These are phyloP conservation scores for Geotrichum bryndzae DNA, from an alignment of 1,139 yeast genomes.

Conservation along the genomic window DNA sequence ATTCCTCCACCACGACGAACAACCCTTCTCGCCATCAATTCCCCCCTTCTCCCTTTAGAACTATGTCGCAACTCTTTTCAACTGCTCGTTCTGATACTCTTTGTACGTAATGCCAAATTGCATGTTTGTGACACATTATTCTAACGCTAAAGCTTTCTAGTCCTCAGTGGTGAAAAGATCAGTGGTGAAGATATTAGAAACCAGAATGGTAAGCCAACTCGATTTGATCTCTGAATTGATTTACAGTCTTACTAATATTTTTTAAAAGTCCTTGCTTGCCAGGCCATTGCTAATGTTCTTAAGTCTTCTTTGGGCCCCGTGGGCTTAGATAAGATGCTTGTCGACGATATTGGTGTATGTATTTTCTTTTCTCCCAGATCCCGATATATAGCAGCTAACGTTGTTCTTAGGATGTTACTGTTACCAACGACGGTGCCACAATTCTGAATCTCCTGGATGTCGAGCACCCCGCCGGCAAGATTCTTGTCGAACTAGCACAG, in stretches of 20 bases:
- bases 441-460: constrained; percentile 86
- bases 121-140: background rate
- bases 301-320: constrained; percentile 97
- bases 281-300: constrained; percentile 94
- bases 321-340: constrained; percentile 96
- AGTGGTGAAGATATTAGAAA: constrained; percentile 95
- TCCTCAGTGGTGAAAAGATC: constrained; percentile 91
- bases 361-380: background rate
- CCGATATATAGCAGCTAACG: background rate
- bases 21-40: background rate
- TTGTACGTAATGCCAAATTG: constrained; percentile 37
- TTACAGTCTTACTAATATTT: background rate
- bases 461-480: constrained; percentile 98
- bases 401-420: constrained; percentile 66
- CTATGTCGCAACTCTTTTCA: constrained; percentile 51
- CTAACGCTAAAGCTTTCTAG: constrained; percentile 24
- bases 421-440: constrained; percentile 98
- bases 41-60: constrained; percentile 7
- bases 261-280: constrained; percentile 66
- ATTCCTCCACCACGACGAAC: constrained; percentile 1
- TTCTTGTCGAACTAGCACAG: constrained; percentile 93
- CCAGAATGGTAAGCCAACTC: constrained; percentile 55
- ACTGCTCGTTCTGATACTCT: constrained; percentile 86
- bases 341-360: constrained; percentile 81
- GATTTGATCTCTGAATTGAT: background rate